Evolutionary conservation across 2,329 filamentous ascomycete species (phyloP).

Genomic region (Trichoderma sp.): DNA sequence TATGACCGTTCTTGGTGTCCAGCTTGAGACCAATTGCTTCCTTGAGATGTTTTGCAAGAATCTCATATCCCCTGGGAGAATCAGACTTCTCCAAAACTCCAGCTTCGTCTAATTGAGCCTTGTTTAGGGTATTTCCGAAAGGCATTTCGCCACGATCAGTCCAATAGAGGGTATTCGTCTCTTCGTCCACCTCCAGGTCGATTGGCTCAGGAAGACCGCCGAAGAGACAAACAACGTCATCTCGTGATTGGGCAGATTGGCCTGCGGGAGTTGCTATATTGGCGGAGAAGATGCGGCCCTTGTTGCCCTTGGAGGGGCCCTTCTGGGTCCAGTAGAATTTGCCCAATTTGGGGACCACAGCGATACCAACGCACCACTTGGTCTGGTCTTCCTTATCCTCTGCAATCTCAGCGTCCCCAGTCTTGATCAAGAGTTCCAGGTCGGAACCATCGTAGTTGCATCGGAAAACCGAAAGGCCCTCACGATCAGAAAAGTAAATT

Average conservation of each 20-base stretch:
- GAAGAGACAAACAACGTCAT: slow-evolving; percentile 50
- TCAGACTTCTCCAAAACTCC: slow-evolving; percentile 31
- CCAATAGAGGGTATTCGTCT: slow-evolving; percentile 56
- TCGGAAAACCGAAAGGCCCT: slow-evolving; percentile 48
- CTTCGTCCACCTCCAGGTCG: slow-evolving; percentile 59
- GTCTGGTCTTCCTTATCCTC: slow-evolving; percentile 26
- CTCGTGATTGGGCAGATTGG: slow-evolving; percentile 40
- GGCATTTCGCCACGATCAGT: slow-evolving; percentile 64
- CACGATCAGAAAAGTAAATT: slow-evolving; percentile 51
- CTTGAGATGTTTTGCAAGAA: slow-evolving; percentile 40
- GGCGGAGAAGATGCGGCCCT: slow-evolving; percentile 59
- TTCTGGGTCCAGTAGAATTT: slow-evolving; percentile 66
- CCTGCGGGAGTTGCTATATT: slow-evolving; percentile 45
- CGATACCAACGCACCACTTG: slow-evolving; percentile 60
- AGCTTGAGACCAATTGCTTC: slow-evolving; percentile 53
- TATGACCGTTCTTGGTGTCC: slow-evolving; percentile 41
- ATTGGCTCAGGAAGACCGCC: slow-evolving; percentile 58
- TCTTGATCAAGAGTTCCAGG: slow-evolving; percentile 48
- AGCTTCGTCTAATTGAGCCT: slow-evolving; percentile 31
- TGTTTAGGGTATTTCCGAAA: slow-evolving; percentile 57
- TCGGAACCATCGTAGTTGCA: slow-evolving; percentile 46
- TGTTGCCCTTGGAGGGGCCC: slow-evolving; percentile 53
- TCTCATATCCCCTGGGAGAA: slow-evolving; percentile 36
- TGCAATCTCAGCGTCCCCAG: slow-evolving; percentile 35
- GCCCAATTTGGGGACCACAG: slow-evolving; percentile 47